Evolutionary conservation across 495 filamentous ascomycete genomes (phyloP), one percentile per base, ranked within the genome.

Genomic region (Aspergillus panamensis): DNA sequence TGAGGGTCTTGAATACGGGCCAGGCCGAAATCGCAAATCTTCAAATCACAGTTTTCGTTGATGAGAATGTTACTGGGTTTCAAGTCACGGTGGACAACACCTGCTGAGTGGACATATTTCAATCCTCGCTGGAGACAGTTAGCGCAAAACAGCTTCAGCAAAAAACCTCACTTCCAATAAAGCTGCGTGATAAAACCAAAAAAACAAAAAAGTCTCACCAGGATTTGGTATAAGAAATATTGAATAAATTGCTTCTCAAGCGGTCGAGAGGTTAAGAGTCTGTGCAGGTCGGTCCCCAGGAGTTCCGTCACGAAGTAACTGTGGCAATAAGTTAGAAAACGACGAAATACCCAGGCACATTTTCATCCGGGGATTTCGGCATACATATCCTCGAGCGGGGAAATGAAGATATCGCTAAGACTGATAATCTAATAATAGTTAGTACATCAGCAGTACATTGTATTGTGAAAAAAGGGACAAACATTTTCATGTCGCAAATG

Each of bases 161-260:
- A 13, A 39, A 39, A 39, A n/a, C 5, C 35, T n/a, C 35, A 39
- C 35, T n/a, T 8, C 35, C 25, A 25, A 25, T 25, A 25, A 25
- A 25, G 25, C 25, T 2, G 25, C 25, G 25, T 25, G 25, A n/a
- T 25, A 25, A 25, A 25, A 25, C n/a, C n/a, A 25, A 25, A 25
- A 25, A 25, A 25, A 5, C 2, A 25, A 25, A 5, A 25, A 25
- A 25, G 37, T 48, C 64, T 31, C 50, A 96, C 93, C 77, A 97
- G 83, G 66, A 98, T 97, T 75, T 98, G 94, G 74, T 98, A 98
- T 50, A 98, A 82, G 73, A 98, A 98, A 77, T 97, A 98, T 79
- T 98, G 94, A 62, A 97, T 97, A 77, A 97, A 98, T 70, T 98
- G 95, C 75, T 96, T 97, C 78, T 98, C 94, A 42, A 98, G 84